Evolutionary conservation across 768 basidiomycete species (phyloP).

Genomic region (Lactarius tabidus): DNA sequence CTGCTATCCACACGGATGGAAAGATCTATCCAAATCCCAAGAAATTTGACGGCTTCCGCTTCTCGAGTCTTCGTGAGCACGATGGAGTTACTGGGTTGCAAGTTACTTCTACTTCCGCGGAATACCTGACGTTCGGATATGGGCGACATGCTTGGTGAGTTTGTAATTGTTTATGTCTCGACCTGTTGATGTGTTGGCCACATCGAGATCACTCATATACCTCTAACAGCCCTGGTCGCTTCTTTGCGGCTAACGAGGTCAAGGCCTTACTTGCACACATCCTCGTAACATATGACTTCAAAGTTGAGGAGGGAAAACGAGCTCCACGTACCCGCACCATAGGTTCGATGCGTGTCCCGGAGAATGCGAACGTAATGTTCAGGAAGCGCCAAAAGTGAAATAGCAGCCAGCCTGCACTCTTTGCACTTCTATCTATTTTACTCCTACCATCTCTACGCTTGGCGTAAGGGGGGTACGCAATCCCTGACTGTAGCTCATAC

Average conservation of each 20-base stretch:
- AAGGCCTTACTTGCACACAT: slow-evolving; percentile 29
- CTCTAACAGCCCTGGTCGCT: slow-evolving; percentile 28
- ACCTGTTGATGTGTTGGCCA: too few relatives aligned
- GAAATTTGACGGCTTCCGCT: slow-evolving; percentile 41
- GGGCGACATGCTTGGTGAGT: slow-evolving; percentile 29
- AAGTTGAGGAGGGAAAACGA: slow-evolving; percentile 23
- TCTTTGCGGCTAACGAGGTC: slow-evolving; percentile 28
- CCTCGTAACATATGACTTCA: slow-evolving; percentile 29
- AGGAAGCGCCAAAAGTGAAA: slow-evolving; percentile 22
- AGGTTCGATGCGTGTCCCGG: slow-evolving; percentile 10
- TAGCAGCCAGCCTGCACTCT: too few relatives aligned
- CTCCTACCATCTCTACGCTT: too few relatives aligned
- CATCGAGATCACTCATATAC: background rate
- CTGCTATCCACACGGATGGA: slow-evolving; percentile 39
- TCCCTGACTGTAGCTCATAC: too few relatives aligned
- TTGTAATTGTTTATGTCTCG: background rate
- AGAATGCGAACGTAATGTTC: slow-evolving; percentile 25
- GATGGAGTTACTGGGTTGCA: slow-evolving; percentile 28
- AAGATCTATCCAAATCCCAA: slow-evolving; percentile 41
- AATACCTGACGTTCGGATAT: slow-evolving; percentile 34
- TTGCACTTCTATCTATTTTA: too few relatives aligned
- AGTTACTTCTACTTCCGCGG: slow-evolving; percentile 28
- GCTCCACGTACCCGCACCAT: slow-evolving; percentile 1
- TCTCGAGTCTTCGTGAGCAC: slow-evolving; percentile 30
- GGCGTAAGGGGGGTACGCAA: too few relatives aligned